Percentiles rank a stretch among this genome's conserved stretches.
Conservation (phyloP, 805 yeast species). For the Hanseniaspora vineae region DNA sequence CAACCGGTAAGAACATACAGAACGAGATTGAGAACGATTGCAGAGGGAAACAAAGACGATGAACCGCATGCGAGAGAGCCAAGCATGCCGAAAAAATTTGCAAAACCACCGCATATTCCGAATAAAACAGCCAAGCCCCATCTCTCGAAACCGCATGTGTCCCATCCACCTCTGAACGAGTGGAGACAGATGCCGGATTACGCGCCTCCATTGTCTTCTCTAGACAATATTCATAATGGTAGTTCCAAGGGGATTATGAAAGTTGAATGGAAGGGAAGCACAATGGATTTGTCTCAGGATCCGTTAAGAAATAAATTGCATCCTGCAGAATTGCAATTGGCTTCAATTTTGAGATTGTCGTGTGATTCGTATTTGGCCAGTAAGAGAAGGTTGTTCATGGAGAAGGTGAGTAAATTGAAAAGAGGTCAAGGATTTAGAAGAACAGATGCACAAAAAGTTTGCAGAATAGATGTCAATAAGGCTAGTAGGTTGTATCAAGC, state of each 20-base stretch:
- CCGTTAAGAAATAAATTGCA: slow-evolving; percentile 64
- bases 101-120: neutral
- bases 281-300: slow-evolving; percentile 78
- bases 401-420: slow-evolving; percentile 67
- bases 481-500: slow-evolving; percentile 86
- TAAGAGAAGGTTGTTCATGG: slow-evolving; percentile 75
- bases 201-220: slow-evolving; percentile 54
- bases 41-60: neutral
- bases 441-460: slow-evolving; percentile 96
- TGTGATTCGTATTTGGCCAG: slow-evolving; percentile 72
- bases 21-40: neutral
- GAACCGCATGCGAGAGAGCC: neutral
- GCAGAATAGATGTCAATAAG: slow-evolving; percentile 92
- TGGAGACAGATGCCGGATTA: slow-evolving; percentile 71
- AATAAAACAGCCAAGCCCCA: neutral
- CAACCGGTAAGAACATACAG: neutral
- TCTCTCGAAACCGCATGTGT: slow-evolving; percentile 4
- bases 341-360: slow-evolving; percentile 82
- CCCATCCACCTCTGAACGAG: slow-evolving; percentile 38
- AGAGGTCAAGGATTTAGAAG: slow-evolving; percentile 74
- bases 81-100: neutral
- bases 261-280: slow-evolving; percentile 97
- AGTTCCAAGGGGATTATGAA: slow-evolving; percentile 49
- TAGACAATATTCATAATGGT: slow-evolving; percentile 37
- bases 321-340: slow-evolving; percentile 81